Evolutionary conservation across 495 filamentous ascomycete genomes (phyloP).

Genomic region (Sporormia fimetaria): DNA sequence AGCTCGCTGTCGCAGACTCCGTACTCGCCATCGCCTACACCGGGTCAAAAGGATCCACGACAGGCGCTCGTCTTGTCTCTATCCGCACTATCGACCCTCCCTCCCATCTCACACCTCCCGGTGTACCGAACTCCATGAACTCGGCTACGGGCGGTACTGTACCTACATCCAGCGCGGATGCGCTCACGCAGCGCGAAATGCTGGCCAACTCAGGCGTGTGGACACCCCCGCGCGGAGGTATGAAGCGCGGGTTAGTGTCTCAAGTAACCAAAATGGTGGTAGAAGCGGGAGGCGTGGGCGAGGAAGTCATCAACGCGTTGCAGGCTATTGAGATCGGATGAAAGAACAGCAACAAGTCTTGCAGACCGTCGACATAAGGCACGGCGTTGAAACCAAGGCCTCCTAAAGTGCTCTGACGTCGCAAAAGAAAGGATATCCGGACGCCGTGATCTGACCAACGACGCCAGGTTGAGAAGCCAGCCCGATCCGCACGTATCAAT

Average conservation of each 20-base stretch:
- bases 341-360: too few species aligned
- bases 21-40: constrained; percentile 49
- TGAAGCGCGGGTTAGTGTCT: constrained; percentile 55
- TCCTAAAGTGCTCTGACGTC: too few species aligned
- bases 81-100: constrained; percentile 61
- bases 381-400: too few species aligned
- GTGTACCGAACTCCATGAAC: constrained; percentile 58
- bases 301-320: constrained; percentile 72
- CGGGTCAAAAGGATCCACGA: constrained; percentile 35
- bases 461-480: too few species aligned
- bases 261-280: constrained; percentile 42
- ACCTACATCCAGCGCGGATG: constrained; percentile 33
- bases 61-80: constrained; percentile 41
- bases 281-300: constrained; percentile 57
- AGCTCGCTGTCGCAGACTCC: constrained; percentile 82
- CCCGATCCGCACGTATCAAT: too few species aligned
- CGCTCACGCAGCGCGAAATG: constrained; percentile 39
- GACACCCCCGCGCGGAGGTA: constrained; percentile 63
- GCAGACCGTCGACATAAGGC: too few species aligned
- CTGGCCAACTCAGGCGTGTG: constrained; percentile 60
- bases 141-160: constrained; percentile 44
- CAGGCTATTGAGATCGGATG: constrained; percentile 38
- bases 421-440: too few species aligned
- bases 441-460: too few species aligned
- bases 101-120: constrained; percentile 56